Evolutionary conservation across 805 yeast species (phyloP), one percentile per base, ranked within the genome.

Genomic region (Candida ipomoeae): DNA sequence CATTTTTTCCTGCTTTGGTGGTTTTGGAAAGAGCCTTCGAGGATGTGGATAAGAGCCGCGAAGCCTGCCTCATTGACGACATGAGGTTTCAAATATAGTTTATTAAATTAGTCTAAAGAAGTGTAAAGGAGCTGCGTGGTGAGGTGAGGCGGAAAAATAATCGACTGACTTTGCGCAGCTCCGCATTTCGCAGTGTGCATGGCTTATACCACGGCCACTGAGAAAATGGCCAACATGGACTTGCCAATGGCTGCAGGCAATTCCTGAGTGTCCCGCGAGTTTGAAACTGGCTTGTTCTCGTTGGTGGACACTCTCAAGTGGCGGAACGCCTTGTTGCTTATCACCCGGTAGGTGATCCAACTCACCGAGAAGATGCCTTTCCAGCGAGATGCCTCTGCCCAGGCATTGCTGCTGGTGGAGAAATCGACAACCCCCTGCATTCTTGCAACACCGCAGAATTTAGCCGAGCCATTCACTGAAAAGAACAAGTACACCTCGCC

Each of bases 221-320:
- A 46, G 56, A 80, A 79, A 4, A 79, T 67, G 23, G 73, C 69
- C 38, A 82, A 49, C 74, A 82, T 74, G 17, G 75, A 66, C 8
- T 66, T 51, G 1, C 82, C 85, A 29, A 77, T 65, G 2, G 69
- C 72, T 45, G 66, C 67, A 1, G 85, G 82, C 18, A 82, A 56
- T 50, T 79, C 83, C 61, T 82, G 85, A 0, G 85, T 79, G 57
- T 83, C 87, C 56, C 86, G 74, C 17, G 85, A 81, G 55, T 77
- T 74, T 1, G 84, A 78, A 1, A 83, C 81, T 1, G 83, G 78
- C 58, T 73, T 71, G 50, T 67, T 66, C 26, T 75, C 82, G 56
- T 80, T 79, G 26, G 67, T 57, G 3, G 75, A 71, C 6, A 78
- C 68, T 47, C 66, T 63, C 47, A 82, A 66, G 51, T 73, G 76